These are phyloP conservation scores for Letharia lupina DNA, from an alignment of 495 filamentous ascomycete species.

Conservation along the genomic window DNA sequence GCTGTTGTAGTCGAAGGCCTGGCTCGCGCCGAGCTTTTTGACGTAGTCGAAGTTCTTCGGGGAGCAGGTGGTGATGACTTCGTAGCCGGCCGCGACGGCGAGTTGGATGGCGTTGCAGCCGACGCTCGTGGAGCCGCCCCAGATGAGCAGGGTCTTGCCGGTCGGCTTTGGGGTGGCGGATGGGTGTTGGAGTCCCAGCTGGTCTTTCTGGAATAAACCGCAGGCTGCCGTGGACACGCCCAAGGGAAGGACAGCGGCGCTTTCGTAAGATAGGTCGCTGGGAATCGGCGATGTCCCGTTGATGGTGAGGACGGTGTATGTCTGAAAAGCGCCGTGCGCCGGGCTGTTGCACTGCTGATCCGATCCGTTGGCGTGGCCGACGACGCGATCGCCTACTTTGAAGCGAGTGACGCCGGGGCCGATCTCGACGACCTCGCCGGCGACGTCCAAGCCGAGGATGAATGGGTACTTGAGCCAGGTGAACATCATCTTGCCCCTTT, in stretches of 20 bases:
- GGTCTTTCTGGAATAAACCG: slow-evolving; percentile 39
- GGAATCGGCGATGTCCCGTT: slow-evolving; percentile 41
- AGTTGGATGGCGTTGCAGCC: slow-evolving; percentile 57
- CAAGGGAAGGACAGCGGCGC: slow-evolving; percentile 46
- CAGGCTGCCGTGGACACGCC: slow-evolving; percentile 46
- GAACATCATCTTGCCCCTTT: slow-evolving; percentile 24
- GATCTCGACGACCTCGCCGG: slow-evolving; percentile 43
- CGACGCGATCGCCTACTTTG: slow-evolving; percentile 33
- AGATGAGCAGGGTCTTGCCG: slow-evolving; percentile 45
- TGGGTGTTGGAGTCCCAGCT: slow-evolving; percentile 34
- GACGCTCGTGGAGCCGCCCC: slow-evolving; percentile 52
- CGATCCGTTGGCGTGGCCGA: slow-evolving; percentile 19
- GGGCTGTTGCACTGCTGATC: slow-evolving; percentile 8
- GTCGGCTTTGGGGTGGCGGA: slow-evolving; percentile 26
- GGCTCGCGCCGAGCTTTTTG: slow-evolving; percentile 43
- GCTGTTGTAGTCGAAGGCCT: slow-evolving; percentile 51
- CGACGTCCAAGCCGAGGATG: slow-evolving; percentile 46
- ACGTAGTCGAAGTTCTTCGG: slow-evolving; percentile 46
- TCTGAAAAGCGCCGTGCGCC: slow-evolving; percentile 37
- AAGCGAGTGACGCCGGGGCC: slow-evolving; percentile 39
- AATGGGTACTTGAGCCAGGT: slow-evolving; percentile 35
- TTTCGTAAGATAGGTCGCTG: slow-evolving; percentile 35
- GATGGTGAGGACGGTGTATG: slow-evolving; percentile 35
- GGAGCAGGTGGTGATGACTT: slow-evolving; percentile 48
- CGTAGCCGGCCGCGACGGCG: slow-evolving; percentile 47